Evolutionary conservation across 1,284 basidiomycete genomes (phyloP), one percentile per base, ranked within the genome.

Genomic region (Coniophora puteana): DNA sequence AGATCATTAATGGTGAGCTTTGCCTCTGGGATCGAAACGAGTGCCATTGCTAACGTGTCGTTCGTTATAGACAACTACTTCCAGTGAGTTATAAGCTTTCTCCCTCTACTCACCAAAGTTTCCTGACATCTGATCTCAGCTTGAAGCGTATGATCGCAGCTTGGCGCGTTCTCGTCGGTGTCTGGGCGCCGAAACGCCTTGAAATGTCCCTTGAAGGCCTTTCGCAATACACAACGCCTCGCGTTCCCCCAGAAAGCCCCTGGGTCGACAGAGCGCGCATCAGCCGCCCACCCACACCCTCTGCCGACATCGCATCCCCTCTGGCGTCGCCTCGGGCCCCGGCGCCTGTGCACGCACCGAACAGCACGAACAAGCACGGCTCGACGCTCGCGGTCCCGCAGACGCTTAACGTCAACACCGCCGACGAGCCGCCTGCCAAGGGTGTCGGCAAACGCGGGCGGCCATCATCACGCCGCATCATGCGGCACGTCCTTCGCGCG

Each of bases 121-220:
- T 44, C 49, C 38, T 43, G 43, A 50, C 42, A 40, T 41, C n/a
- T n/a, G n/a, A n/a, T n/a, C 45, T 27, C 49, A 89, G 86, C 36
- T 76, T 79, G 40, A 93, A 93, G 65, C 85, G 83, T 33, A 73
- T 94, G 29, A 72, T 85, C 22, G 88, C 92, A 5, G 82, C 91
- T 10, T 96, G 93, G 92, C 83, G 90, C 38, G 80, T 94, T 13
- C 73, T 96, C 11, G 78, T 94, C 48, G 93, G 92, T 11, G 80
- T 95, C 10, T 96, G 93, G 93, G 74, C 78, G 3, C 91, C 93
- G 8, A 82, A 80, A 55, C 69, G 67, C 29, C 89, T 80, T 76
- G 92, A 95, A 50, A 69, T 93, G 41, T 78, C 86, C 4, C 54
- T 81, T 14, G 52, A 72, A 17, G 80, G 82, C 7, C 71, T 94